These are phyloP conservation scores for Bondarzewia mesenterica DNA, from an alignment of 1,284 basidiomycete species.

Conservation along the genomic window DNA sequence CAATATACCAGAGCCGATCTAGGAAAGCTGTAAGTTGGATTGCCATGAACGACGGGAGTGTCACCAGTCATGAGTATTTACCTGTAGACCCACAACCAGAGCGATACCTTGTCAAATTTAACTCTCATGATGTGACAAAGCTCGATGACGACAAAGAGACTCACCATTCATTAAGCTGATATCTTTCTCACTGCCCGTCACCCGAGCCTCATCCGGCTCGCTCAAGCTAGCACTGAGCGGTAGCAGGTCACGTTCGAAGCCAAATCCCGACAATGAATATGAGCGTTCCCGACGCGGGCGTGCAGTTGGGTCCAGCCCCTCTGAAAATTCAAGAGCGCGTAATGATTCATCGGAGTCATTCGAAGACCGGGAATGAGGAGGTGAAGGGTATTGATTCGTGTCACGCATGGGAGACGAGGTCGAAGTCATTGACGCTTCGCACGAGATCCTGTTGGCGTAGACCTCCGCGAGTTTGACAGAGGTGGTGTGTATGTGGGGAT, in stretches of 20 bases:
- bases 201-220: constrained; percentile 45
- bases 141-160: constrained; percentile 16
- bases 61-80: constrained; percentile 16
- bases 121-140: neutral
- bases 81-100: constrained; percentile 75
- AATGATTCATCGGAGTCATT: constrained; percentile 68
- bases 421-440: no score
- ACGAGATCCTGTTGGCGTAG: no score
- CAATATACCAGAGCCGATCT: constrained; percentile 94
- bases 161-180: constrained; percentile 73
- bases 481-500: no score
- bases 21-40: constrained; percentile 4
- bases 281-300: constrained; percentile 37
- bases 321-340: constrained; percentile 67
- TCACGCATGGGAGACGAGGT: neutral
- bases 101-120: constrained; percentile 57
- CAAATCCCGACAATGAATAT: constrained; percentile 70
- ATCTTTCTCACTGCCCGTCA: constrained; percentile 53
- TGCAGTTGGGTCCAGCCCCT: constrained; percentile 41
- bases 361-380: constrained; percentile 32
- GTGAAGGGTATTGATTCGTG: constrained; percentile 5
- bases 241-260: constrained; percentile 70
- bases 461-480: no score
- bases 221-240: constrained; percentile 71
- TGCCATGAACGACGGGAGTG: constrained; percentile 9